Conservation (phyloP, 2,329 filamentous ascomycete genomes). For the Hypoxylon sp. region DNA sequence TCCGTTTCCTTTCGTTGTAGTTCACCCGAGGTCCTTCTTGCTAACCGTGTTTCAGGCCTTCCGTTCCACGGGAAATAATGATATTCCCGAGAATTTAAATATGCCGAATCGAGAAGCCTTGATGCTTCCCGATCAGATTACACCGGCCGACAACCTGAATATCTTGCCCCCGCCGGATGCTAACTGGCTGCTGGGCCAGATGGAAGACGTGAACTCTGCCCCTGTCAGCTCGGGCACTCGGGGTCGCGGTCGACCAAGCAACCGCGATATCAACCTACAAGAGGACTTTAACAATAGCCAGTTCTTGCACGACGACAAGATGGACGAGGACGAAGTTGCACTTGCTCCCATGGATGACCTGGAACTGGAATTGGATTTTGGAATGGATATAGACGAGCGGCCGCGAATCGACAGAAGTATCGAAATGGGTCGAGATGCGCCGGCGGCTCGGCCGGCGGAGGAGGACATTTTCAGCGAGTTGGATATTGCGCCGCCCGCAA, state of each 20-base stretch:
- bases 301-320: constrained; percentile 74
- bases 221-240: constrained; percentile 65
- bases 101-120: constrained; percentile 85
- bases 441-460: constrained; percentile 70
- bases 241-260: constrained; percentile 53
- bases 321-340: constrained; percentile 64
- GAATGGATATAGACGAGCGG: constrained; percentile 75
- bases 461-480: constrained; percentile 74
- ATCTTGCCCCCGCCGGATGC: constrained; percentile 87
- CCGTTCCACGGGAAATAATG: constrained; percentile 91
- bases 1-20: constrained; percentile 48
- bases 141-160: constrained; percentile 83
- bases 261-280: constrained; percentile 72
- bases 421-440: constrained; percentile 89
- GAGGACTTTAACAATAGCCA: constrained; percentile 79
- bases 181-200: constrained; percentile 80
- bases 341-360: constrained; percentile 70
- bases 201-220: constrained; percentile 66
- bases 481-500: constrained; percentile 64
- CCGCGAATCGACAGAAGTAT: constrained; percentile 69
- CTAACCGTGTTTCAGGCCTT: constrained; percentile 74
- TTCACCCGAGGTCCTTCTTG: constrained; percentile 2
- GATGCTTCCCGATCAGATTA: constrained; percentile 90
- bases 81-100: constrained; percentile 84
- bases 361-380: constrained; percentile 77